Evolutionary conservation across 208 protist genomes (phyloP).

Genomic region (Strigomonas galati): DNA sequence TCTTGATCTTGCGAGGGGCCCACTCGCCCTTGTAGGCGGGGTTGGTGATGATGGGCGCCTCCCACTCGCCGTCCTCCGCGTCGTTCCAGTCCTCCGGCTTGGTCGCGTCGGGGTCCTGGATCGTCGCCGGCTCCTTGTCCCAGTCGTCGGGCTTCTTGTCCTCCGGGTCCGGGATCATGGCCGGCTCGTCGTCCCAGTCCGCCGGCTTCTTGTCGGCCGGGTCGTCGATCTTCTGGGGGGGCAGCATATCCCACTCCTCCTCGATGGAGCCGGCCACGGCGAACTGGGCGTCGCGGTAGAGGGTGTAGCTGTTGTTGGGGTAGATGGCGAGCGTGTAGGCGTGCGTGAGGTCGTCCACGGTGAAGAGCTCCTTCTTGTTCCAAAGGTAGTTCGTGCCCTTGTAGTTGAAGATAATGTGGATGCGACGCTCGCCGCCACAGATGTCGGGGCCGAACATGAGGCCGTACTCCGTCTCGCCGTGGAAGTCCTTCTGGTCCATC

Average conservation of each 20-base stretch:
- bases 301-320: slow-evolving; percentile 91
- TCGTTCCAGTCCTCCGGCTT: slow-evolving; percentile 94
- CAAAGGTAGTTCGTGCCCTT: slow-evolving; percentile 90
- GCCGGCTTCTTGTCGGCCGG: slow-evolving; percentile 88
- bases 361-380: slow-evolving; percentile 56
- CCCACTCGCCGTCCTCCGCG: slow-evolving; percentile 84
- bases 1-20: slow-evolving; percentile 79
- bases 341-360: slow-evolving; percentile 86
- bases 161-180: slow-evolving; percentile 84
- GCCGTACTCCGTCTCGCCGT: slow-evolving; percentile 85
- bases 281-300: slow-evolving; percentile 81
- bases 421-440: slow-evolving; percentile 74
- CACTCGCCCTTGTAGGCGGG: slow-evolving; percentile 89
- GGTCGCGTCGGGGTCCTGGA: slow-evolving; percentile 85
- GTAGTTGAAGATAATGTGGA: slow-evolving; percentile 95
- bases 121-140: slow-evolving; percentile 72
- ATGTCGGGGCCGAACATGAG: slow-evolving; percentile 97
- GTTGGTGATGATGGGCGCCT: slow-evolving; percentile 83
- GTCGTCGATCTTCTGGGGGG: slow-evolving; percentile 80
- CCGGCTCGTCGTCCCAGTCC: slow-evolving; percentile 78
- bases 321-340: slow-evolving; percentile 92
- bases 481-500: slow-evolving; percentile 75
- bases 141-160: slow-evolving; percentile 91
- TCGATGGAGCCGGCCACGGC: slow-evolving; percentile 64
- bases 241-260: slow-evolving; percentile 90